phyloP scores from a whole-genome alignment of 129 eudicot species.

The Saposhnikovia divaricata region DNA sequence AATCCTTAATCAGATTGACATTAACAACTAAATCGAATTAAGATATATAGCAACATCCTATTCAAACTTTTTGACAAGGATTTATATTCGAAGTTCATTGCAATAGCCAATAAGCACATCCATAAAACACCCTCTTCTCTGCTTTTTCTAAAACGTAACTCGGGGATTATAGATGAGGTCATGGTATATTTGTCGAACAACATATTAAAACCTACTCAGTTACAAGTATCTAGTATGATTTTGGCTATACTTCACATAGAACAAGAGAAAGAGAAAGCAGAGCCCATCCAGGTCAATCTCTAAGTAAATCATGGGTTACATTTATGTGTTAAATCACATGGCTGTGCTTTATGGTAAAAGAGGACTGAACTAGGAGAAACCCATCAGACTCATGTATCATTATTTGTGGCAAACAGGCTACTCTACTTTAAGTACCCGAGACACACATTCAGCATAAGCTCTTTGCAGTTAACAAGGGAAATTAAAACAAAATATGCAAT shows the following conservation, averaged over 20 bases:
- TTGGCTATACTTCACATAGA: background rate
- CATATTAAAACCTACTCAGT: background rate
- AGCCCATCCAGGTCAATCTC: background rate
- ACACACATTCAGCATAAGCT: background rate
- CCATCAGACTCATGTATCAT: background rate
- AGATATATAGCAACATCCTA: background rate
- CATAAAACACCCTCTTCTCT: background rate
- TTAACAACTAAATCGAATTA: background rate
- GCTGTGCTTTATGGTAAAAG: background rate
- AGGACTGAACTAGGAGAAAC: background rate
- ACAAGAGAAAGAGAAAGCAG: background rate
- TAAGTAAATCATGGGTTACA: background rate
- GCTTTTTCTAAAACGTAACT: background rate
- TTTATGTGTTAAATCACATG: background rate
- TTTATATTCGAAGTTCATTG: background rate
- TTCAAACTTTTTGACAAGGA: background rate
- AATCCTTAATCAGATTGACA: background rate
- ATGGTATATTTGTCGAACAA: background rate
- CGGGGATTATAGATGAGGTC: background rate
- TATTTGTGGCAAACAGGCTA: background rate
- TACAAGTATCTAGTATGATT: background rate
- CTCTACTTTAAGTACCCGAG: background rate
- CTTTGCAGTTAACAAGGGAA: background rate
- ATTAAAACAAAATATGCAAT: background rate
- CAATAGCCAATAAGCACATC: background rate